A percentile compares a stretch with the other conserved stretches of the same genome.
Conservation (phyloP, 202 grass and related monocot genomes). For the Bolboschoenoplectus hybrid region DNA sequence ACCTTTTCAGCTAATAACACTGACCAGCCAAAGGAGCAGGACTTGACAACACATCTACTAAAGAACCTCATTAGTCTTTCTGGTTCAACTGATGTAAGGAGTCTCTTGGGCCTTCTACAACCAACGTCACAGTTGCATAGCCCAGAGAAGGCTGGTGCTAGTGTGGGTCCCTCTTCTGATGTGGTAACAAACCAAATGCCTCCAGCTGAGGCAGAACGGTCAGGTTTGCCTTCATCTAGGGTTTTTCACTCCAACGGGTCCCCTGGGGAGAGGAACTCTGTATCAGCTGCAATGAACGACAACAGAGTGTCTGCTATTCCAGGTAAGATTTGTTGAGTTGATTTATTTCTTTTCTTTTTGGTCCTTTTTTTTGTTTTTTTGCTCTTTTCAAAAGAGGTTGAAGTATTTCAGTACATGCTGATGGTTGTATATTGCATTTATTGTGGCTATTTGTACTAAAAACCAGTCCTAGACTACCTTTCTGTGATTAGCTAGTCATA, state of each 20-base stretch:
- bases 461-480: background rate
- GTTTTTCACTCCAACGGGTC: conserved; percentile 46
- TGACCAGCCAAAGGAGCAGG: conserved; percentile 62
- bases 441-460: background rate
- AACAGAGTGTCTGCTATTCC: conserved; percentile 48
- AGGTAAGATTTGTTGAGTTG: conserved; percentile 53
- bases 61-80: conserved; percentile 72
- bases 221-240: conserved; percentile 47
- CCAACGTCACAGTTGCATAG: conserved; percentile 52
- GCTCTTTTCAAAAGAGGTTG: background rate
- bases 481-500: background rate
- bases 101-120: conserved; percentile 72
- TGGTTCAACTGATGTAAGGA: conserved; percentile 79
- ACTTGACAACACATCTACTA: conserved; percentile 66
- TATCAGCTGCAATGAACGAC: conserved; percentile 58
- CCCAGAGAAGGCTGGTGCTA: conserved; percentile 67
- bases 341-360: background rate
- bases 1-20: conserved; percentile 66
- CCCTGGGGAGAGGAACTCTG: conserved; percentile 46
- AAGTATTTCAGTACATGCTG: background rate
- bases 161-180: conserved; percentile 60
- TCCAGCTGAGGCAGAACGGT: conserved; percentile 50
- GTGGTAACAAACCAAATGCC: conserved; percentile 54
- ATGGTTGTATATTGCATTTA: conserved; percentile 21
- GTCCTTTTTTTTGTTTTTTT: conserved; percentile 9